Evolutionary conservation across 176 grass and related monocot genomes (phyloP).

Genomic region (Dendrocalamus sinicus): DNA sequence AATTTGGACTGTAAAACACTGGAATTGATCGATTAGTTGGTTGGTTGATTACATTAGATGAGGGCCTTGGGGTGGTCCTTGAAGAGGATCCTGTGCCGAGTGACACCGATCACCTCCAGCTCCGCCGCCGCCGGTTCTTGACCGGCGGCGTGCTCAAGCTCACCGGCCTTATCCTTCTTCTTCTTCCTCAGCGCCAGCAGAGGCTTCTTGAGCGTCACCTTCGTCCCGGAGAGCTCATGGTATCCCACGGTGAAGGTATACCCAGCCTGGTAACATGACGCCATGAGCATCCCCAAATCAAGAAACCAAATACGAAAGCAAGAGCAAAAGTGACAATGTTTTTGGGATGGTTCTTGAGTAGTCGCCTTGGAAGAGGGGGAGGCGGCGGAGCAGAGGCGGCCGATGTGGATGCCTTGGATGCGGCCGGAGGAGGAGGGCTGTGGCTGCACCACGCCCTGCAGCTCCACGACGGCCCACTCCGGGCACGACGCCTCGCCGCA

Average conservation of each 20-base stretch:
- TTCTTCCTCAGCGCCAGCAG: slow-evolving; percentile 76
- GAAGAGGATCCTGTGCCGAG: background rate
- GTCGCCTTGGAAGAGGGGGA: slow-evolving; percentile 57
- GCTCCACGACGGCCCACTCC: slow-evolving; percentile 88
- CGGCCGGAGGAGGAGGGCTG: slow-evolving; percentile 57
- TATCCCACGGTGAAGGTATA: slow-evolving; percentile 90
- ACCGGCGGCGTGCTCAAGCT: background rate
- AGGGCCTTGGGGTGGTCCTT: slow-evolving; percentile 85
- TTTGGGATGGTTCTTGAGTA: background rate
- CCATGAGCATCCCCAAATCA: background rate
- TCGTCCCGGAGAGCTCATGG: slow-evolving; percentile 86
- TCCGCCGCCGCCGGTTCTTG: slow-evolving; percentile 25
- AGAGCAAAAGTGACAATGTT: background rate
- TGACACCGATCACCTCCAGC: slow-evolving; percentile 42
- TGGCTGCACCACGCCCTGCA: slow-evolving; percentile 85
- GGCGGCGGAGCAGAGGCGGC: slow-evolving; percentile 73
- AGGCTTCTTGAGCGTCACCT: slow-evolving; percentile 81
- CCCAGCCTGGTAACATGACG: slow-evolving; percentile 41
- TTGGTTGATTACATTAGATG: slow-evolving; percentile 66
- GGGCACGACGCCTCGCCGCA: slow-evolving; percentile 68
- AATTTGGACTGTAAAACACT: background rate
- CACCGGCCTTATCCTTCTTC: background rate
- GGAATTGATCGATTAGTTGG: background rate
- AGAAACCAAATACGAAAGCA: background rate
- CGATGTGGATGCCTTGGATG: slow-evolving; percentile 79